phyloP scores from a whole-genome alignment of 371 early-diverging fungal genomes.

The Racocetra persica region DNA sequence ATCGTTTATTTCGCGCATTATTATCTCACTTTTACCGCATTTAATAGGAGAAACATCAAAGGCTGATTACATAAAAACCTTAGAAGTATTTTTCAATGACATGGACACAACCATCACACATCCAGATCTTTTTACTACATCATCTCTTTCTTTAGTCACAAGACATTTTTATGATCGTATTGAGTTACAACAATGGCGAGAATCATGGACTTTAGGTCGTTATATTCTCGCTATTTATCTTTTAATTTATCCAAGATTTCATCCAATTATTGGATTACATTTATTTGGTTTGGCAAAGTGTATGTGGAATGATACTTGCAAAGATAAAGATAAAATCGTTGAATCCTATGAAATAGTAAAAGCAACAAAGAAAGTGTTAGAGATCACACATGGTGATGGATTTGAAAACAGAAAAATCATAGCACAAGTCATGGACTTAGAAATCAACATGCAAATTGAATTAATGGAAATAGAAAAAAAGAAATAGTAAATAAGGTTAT shows the following conservation, averaged over 20 bases:
- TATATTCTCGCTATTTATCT: slow-evolving; percentile 72
- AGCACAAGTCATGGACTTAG: no score
- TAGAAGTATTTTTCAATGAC: slow-evolving; percentile 43
- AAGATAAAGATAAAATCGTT: not conserved
- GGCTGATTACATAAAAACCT: slow-evolving; percentile 39
- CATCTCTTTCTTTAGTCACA: not conserved
- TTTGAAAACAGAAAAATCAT: not conserved
- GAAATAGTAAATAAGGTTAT: no score
- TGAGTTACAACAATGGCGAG: slow-evolving; percentile 54
- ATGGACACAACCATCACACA: slow-evolving; percentile 36
- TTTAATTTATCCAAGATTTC: slow-evolving; percentile 73
- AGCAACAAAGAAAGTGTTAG: not conserved
- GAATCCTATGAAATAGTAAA: not conserved
- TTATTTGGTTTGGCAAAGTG: slow-evolving; percentile 69
- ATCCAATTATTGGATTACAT: slow-evolving; percentile 76
- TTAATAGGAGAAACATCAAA: slow-evolving; percentile 41
- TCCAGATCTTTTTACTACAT: not conserved
- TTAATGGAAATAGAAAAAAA: no score
- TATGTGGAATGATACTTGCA: slow-evolving; percentile 42
- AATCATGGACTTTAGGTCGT: slow-evolving; percentile 64
- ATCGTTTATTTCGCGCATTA: slow-evolving; percentile 43
- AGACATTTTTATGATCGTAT: slow-evolving; percentile 44
- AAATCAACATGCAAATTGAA: no score
- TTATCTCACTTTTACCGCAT: slow-evolving; percentile 49
- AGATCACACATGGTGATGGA: slow-evolving; percentile 20